phyloP scores from a whole-genome alignment of 495 filamentous ascomycete species.

The Aspergillus leporis region DNA sequence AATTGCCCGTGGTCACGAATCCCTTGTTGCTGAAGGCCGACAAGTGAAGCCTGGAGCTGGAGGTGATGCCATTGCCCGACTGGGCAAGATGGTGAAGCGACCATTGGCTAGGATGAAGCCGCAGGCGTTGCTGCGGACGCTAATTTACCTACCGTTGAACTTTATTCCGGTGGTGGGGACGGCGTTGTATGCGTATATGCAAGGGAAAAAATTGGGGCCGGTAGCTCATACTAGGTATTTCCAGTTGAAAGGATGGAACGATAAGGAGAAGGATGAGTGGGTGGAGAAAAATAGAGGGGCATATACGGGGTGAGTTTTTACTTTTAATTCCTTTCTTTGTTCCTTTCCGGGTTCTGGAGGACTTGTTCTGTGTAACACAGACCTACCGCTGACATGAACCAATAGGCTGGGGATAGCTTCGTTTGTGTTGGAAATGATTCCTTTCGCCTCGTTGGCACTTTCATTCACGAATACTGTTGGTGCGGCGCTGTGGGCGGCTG shows the following conservation, averaged over 20 bases:
- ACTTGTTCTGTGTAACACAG: neutral
- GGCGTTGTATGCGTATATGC: conserved; percentile 70
- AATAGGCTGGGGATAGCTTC: conserved; percentile 77
- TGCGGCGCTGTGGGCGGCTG: conserved; percentile 90
- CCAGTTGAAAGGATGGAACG: conserved; percentile 81
- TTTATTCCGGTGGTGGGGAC: conserved; percentile 90
- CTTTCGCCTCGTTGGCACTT: conserved; percentile 79
- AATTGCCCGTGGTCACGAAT: conserved; percentile 51
- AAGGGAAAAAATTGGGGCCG: conserved; percentile 62
- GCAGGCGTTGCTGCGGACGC: conserved; percentile 64
- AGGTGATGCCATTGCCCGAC: conserved; percentile 55
- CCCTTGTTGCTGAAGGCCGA: conserved; percentile 70
- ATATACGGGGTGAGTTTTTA: conserved; percentile 73
- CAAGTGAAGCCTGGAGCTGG: conserved; percentile 56
- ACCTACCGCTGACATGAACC: conserved; percentile 14
- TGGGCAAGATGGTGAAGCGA: conserved; percentile 71
- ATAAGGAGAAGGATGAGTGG: conserved; percentile 60
- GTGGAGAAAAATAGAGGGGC: conserved; percentile 61
- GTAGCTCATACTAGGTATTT: conserved; percentile 69
- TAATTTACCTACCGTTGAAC: conserved; percentile 84
- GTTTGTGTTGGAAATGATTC: conserved; percentile 80
- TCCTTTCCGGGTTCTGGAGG: neutral
- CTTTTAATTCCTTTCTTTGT: conserved; percentile 4
- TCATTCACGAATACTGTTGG: conserved; percentile 90
- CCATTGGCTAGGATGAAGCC: conserved; percentile 70